A percentile compares a stretch with the other conserved stretches of the same genome.
These are phyloP conservation scores for Blastocystis sp. DNA, from an alignment of 352 stramenopile species.

Conservation along the genomic window DNA sequence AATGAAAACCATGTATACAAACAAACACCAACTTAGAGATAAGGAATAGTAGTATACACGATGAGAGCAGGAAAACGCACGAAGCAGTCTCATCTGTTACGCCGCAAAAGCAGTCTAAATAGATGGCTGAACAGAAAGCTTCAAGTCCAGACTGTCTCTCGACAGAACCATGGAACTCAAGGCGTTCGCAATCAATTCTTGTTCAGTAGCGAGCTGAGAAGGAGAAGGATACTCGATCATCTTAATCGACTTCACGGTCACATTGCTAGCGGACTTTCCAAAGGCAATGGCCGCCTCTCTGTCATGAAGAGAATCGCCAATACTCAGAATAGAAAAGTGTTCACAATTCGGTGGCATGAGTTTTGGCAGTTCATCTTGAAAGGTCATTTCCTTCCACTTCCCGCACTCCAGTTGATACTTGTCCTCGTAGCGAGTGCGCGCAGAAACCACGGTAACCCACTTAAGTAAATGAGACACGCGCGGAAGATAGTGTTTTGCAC, in stretches of 20 bases:
- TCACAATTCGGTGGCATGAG: background rate
- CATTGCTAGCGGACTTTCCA: constrained; percentile 9
- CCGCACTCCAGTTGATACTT: constrained; percentile 80
- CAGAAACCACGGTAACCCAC: constrained; percentile 83
- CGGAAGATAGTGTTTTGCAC: constrained; percentile 82
- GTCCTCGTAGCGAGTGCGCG: constrained; percentile 84
- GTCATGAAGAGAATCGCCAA: constrained; percentile 73
- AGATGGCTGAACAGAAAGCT: constrained; percentile 36
- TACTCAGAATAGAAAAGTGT: constrained; percentile 71
- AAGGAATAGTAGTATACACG: background rate
- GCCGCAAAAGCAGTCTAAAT: background rate
- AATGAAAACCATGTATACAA: no score
- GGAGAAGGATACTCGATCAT: constrained; percentile 72
- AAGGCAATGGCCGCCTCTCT: constrained; percentile 70
- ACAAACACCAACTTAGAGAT: no score
- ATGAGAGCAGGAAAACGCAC: no score
- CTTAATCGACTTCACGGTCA: constrained; percentile 73
- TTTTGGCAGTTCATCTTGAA: constrained; percentile 78
- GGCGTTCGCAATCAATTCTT: constrained; percentile 18
- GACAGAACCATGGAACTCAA: constrained; percentile 13
- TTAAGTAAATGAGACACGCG: constrained; percentile 79
- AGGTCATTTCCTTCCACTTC: constrained; percentile 84
- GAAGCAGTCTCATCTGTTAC: no score
- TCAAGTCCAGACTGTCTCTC: constrained; percentile 43
- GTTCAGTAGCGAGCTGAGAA: constrained; percentile 31